These are phyloP conservation scores for Fraxinus ornus DNA, from an alignment of 305 asterid species.

Conservation along the genomic window DNA sequence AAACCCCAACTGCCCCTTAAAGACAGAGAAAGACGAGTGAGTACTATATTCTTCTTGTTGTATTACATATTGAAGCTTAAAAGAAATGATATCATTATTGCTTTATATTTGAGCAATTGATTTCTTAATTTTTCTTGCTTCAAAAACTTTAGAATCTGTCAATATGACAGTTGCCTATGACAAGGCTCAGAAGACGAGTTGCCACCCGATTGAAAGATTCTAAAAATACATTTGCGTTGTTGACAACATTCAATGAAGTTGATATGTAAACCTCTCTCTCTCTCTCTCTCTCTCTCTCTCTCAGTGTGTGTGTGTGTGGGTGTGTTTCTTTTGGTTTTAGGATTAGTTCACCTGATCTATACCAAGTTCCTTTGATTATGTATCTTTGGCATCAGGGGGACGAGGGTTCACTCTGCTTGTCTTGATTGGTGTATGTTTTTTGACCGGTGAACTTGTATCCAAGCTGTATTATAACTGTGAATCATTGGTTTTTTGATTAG, in stretches of 20 bases:
- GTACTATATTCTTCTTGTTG: slow-evolving; percentile 18
- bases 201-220: slow-evolving; percentile 96
- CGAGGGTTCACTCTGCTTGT: too few relatives aligned
- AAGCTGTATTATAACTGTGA: too few relatives aligned
- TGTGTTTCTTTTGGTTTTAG: slow-evolving; percentile 14
- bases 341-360: background rate
- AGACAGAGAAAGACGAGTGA: slow-evolving; percentile 93
- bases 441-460: too few relatives aligned
- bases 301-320: background rate
- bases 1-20: slow-evolving; percentile 98
- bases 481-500: too few relatives aligned
- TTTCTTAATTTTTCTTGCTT: background rate
- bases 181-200: slow-evolving; percentile 92
- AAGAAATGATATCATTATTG: background rate
- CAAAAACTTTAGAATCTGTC: slow-evolving; percentile 18
- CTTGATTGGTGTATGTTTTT: too few relatives aligned
- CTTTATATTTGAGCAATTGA: background rate
- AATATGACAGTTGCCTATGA: slow-evolving; percentile 81
- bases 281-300: slow-evolving; percentile 12
- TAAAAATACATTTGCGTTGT: slow-evolving; percentile 91
- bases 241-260: slow-evolving; percentile 97
- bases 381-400: too few relatives aligned
- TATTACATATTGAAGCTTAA: background rate
- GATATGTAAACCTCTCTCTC: slow-evolving; percentile 69
- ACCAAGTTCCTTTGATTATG: background rate